Base-by-base conservation (phyloP, 768 basidiomycete genomes). In the Amanita polypyramis region DNA sequence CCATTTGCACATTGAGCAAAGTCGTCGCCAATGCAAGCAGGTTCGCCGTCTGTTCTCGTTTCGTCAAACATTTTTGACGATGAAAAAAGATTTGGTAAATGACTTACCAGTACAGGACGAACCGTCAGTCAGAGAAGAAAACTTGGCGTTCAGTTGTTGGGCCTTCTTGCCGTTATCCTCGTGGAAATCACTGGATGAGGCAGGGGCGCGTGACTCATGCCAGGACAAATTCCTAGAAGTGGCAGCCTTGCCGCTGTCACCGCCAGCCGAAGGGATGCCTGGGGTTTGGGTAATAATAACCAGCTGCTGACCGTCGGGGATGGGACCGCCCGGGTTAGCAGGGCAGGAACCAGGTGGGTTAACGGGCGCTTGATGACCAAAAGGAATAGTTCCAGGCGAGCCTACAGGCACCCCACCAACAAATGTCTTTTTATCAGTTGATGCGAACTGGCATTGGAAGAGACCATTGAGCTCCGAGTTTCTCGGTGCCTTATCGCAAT, bases 401-500 rank as follows among this genome's bases (percentile, higher is more conserved):
- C 78, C 78, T 30, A 70, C 65, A 7, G 60, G 51, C 38, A 65
- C 50, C 35, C 68, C 68, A 33, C 71, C 70, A 42, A 70, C 70
- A 54, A 79, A 79, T 1, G 61, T 66, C 8, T 53, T 64, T 32
- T 63, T 64, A 43, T 76, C 57, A 19, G 65, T 67, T 45, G 75
- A 70, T 52, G 66, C 60, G 60, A 72, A 79, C 58, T 80, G 79
- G 57, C 76, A 79, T 55, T 79, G 77, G 64, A 73, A 79, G 25
- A 75, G 63, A 6, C 77, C 76, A 42, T 70, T 65, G 10, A 81
- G 68, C 57, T 79, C 74, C 0, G 62, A 20, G 52, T 80, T 79
- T 49, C 59, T 59, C 12, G 76, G 76, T 0, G 76, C 69, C n/a
- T 63, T 54, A 52, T 79, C 70, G 60, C 78, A 80, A 62, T 78